Evolutionary conservation across 306 rosid genomes (phyloP), one percentile per base, ranked within the genome.

Genomic region (Cucumis cinereus): DNA sequence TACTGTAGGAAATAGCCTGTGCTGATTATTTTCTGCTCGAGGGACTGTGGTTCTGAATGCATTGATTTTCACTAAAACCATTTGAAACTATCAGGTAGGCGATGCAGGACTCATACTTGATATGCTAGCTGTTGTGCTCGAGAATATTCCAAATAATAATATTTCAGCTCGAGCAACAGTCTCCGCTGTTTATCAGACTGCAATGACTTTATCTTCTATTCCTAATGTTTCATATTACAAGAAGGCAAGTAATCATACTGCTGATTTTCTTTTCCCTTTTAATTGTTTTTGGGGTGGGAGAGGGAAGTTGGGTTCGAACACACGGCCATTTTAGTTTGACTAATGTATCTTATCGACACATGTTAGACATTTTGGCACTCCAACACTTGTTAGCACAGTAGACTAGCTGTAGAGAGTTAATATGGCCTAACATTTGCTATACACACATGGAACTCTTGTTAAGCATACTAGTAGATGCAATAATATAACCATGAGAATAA

Each of bases 31-130:
- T 41, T 67, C 73, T 60, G 40, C 24, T 49, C 19, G 30, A 72
- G 61, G 61, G 45, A 50, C 22, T 50, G 38, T 71, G 60, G 61
- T 52, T 72, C 19, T 19, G 19, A 30, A 26, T 50, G 23, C 50
- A 66, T 73, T 45, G 30, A 81, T 64, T 57, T 55, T 54, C 26
- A 69, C 78, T 74, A 77, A 79, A 80, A 67, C 78, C 57, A 79
- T 81, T 84, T 85, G 79, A 77, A 56, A 82, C 82, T 81, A 30
- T 69, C 86, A 94, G 95, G 92, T 94, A 57, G 97, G 92, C 53
- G 97, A 92, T 83, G 87, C 84, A 76, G 97, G 96, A 67, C 96
- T 96, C 57, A 89, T 94, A 83, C 97, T 94, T 77, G 97, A 92
- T 85, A 83, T 82, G 91, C 86, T 94, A 89, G 96, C 96, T 75